A percentile compares a stretch with the other conserved stretches of the same genome.
Evolutionary conservation across 2,329 filamentous ascomycete species (phyloP).

Genomic region (Diplodia mutila): DNA sequence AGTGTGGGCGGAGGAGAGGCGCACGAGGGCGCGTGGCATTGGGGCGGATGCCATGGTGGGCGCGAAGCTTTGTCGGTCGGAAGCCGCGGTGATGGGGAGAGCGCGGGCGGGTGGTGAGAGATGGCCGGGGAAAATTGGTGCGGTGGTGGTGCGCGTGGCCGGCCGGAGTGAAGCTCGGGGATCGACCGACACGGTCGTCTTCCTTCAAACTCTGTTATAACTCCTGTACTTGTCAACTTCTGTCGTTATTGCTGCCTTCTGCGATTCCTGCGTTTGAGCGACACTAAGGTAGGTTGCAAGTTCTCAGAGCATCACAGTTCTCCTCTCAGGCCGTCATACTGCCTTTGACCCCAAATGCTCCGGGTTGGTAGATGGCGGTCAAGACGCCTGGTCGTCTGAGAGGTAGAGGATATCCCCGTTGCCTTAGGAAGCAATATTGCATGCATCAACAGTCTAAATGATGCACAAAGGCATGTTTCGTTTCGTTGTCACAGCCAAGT

Average conservation of each 20-base stretch:
- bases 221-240: neutral
- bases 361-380: neutral
- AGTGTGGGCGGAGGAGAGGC: conserved; percentile 30
- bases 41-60: conserved; percentile 38
- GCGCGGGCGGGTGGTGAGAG: neutral
- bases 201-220: neutral
- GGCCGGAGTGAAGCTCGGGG: conserved; percentile 4
- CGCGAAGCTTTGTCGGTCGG: neutral
- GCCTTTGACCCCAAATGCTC: neutral
- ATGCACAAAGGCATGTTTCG: conserved; percentile 21
- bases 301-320: neutral
- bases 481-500: neutral
- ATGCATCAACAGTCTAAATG: neutral
- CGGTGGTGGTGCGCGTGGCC: conserved; percentile 1
- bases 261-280: neutral
- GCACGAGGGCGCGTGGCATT: conserved; percentile 40
- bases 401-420: neutral
- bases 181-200: neutral
- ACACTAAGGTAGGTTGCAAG: neutral
- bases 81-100: conserved; percentile 2
- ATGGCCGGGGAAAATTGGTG: conserved; percentile 18
- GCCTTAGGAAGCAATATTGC: neutral
- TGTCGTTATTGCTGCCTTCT: neutral
- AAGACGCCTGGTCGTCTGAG: neutral
- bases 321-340: neutral